These are phyloP conservation scores for Curvularia sp. DNA, from an alignment of 2,329 filamentous ascomycete genomes.

Conservation along the genomic window DNA sequence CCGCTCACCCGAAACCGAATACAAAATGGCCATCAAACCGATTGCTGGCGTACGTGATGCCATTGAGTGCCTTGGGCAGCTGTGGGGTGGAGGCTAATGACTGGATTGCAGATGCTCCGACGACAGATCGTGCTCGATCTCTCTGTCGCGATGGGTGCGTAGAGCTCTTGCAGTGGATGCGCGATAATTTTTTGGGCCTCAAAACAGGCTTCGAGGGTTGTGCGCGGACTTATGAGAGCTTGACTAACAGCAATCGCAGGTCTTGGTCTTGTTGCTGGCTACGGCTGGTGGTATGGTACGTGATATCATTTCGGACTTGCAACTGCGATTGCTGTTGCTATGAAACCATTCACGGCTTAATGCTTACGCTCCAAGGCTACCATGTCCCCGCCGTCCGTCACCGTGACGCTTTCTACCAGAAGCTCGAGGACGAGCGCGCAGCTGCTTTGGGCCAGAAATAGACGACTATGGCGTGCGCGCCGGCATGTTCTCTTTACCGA, in stretches of 20 bases:
- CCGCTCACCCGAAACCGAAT: conserved; percentile 33
- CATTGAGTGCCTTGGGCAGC: conserved; percentile 39
- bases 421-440: conserved; percentile 68
- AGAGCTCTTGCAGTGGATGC: neutral
- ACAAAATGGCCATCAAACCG: conserved; percentile 57
- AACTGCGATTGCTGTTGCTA: neutral
- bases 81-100: conserved; percentile 36
- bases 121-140: conserved; percentile 71
- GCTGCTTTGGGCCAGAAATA: conserved; percentile 52
- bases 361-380: conserved; percentile 58
- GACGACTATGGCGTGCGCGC: conserved; percentile 19
- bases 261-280: conserved; percentile 68
- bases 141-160: conserved; percentile 70
- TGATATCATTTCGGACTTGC: conserved; percentile 31
- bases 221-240: conserved; percentile 20
- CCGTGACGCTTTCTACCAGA: conserved; percentile 69
- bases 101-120: conserved; percentile 66
- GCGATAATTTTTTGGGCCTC: neutral
- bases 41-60: conserved; percentile 59
- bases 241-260: conserved; percentile 53
- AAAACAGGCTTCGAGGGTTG: conserved; percentile 1
- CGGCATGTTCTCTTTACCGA: conserved; percentile 40
- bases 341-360: neutral
- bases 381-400: conserved; percentile 69
- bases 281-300: conserved; percentile 72